Base-by-base conservation (phyloP, 129 eudicot genomes). In the Scalesia atractyloides region DNA sequence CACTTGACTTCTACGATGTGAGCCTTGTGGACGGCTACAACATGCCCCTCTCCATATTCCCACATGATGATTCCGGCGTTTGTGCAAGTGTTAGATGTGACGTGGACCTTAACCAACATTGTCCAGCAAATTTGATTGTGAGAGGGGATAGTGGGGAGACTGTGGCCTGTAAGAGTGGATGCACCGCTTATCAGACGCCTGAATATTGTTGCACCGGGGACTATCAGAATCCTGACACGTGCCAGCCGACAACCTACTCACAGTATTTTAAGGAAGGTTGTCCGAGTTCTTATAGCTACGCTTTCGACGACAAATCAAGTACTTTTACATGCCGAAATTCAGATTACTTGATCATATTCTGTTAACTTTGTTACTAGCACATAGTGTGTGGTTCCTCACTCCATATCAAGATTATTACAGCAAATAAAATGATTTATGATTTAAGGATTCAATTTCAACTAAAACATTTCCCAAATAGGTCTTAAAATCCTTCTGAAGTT, bases 11-110 rank as follows among this genome's bases (percentile, higher is more conserved):
- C 30, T 91, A 91, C 58, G 95, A 91, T 39, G 89, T 91, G 34
- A 91, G 97, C 82, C 87, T 87, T 20, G 89, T 88, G 18, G 97
- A 90, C 33, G 97, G 97, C 1, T 90, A 72, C 80, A 90, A 87
- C 54, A 6, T 90, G 46, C 91, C 87, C 2, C 12, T 90, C 0
- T 85, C 97, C 4, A 73, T 90, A 24, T 54, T 30, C 30, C 97
- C 97, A 4, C 43, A 51, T 2, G 89, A 84, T 9, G 90, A 82
- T 11, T 18, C 76, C 1, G 81, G 82, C 0, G 75, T 73, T 50
- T 86, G 96, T 41, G 19, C 82, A 0, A 74, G 73, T 2, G 79
- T 86, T 16, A 49, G 70, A 9, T 89, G 96, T 63, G 68, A 60
- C 2, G 11, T 83, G 1, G 86, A 89, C 73, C 72, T 89, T 79